Evolutionary conservation across 176 grass and related monocot genomes (phyloP), one percentile per base, ranked within the genome.

Genomic region (Carex scoparia): DNA sequence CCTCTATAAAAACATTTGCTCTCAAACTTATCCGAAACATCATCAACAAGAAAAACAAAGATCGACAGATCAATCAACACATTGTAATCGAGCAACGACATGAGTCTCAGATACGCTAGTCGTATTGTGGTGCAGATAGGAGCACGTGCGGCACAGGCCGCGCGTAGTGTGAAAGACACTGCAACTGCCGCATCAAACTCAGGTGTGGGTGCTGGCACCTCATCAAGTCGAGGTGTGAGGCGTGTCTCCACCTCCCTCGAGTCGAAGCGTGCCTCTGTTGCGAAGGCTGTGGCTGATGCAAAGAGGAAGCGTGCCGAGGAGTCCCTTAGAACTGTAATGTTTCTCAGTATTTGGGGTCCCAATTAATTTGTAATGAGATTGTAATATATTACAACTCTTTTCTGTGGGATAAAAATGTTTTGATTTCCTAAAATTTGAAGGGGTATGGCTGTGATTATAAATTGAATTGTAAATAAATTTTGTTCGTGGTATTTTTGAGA

Each of bases 241-340:
- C 86, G 87, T 10, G 42, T 73, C 1, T 79, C 90, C 68, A 84
- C 83, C 76, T 63, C 90, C 46, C n/a, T 87, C 10, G 91, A 94
- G 7, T 81, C 86, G 0, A 89, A 88, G 74, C 13, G 61, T 6
- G 65, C 76, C 1, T 32, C 60, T 66, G 78, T 89, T 7, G 51
- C 38, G 48, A 84, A 37, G 58, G 65, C 75, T 12, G 89, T 88
- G 40, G 84, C 77, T 71, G 89, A 90, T 71, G 92, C 90, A 59
- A 91, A 84, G 89, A 84, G 86, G 78, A 88, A 85, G 69, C 67
- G 58, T 0, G 86, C 89, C 1, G 92, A 91, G 91, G 88, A 91
- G 63, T 65, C 84, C 76, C 91, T 98, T 3, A 93, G 95, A 81
- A 98, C 87, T 67, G 65, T 98, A 81, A 93, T 94, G 92, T 98